These are phyloP conservation scores for Omphalea diandra DNA, from an alignment of 441 rosid genomes.

Conservation along the genomic window DNA sequence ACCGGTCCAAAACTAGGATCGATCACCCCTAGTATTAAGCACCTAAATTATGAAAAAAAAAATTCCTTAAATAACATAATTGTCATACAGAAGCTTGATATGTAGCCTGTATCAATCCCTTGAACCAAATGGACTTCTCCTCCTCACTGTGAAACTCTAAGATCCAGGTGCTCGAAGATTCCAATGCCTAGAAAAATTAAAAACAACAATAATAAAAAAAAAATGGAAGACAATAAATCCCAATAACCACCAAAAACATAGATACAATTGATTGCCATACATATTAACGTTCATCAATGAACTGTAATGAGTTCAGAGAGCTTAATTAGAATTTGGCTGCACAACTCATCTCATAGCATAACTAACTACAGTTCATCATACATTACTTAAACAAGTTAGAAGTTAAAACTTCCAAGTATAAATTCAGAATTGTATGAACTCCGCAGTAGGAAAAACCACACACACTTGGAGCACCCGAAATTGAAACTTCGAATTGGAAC, in stretches of 20 bases:
- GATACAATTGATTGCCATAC: neutral
- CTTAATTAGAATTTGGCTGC: neutral
- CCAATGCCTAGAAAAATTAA: conserved; percentile 68
- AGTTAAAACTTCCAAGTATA: neutral
- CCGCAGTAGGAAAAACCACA: neutral
- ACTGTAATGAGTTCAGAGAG: neutral
- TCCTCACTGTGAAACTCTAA: conserved; percentile 74
- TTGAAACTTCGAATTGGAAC: too few relatives aligned
- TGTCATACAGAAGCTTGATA: conserved; percentile 92
- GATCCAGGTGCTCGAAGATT: conserved; percentile 92
- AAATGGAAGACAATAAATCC: neutral
- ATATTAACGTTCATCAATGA: neutral
- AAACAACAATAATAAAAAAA: neutral
- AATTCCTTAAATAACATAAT: conserved; percentile 17
- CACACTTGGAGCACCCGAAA: too few relatives aligned
- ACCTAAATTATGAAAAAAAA: conserved; percentile 7
- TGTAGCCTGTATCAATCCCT: conserved; percentile 84
- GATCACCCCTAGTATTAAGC: too few relatives aligned
- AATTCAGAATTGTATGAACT: neutral
- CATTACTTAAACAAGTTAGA: neutral
- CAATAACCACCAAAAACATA: conserved; percentile 11
- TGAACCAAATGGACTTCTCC: conserved; percentile 82
- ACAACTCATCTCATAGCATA: neutral
- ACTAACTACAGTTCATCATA: neutral
- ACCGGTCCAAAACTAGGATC: too few relatives aligned